Base-by-base conservation (phyloP, 345 rosid genomes). In the Lagerstroemia speciosa region DNA sequence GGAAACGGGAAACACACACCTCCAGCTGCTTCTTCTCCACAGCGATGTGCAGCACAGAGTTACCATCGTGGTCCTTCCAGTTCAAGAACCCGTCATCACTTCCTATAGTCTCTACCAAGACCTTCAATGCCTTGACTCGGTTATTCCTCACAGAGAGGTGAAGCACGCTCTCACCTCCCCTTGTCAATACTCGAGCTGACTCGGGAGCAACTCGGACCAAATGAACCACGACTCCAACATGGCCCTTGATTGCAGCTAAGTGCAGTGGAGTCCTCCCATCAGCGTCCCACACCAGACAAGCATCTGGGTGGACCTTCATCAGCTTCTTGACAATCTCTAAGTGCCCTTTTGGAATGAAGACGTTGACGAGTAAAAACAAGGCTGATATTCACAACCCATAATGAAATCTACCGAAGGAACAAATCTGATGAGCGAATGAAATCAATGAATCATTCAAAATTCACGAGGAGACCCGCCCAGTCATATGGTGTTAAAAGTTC, bases 221-320 rank as follows among this genome's bases (percentile, higher is more conserved):
- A 55, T 71, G 76, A 2, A 11, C 33, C 41, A 74, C 11, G 17
- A 74, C 81, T 7, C 48, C 46, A 2, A 65, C 61, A 33, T 64
- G 70, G 45, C 81, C 81, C 24, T 78, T 74, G 40, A 71, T 52
- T 1, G 78, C 76, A 2, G 66, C 78, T 20, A 74, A 20, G 57
- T 74, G 78, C 6, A 78, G 70, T 14, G 76, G 76, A 32, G 71
- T 74, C 67, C 76, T 74, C 62, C 78, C 81, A 0, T 74, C 73
- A 0, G 22, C 50, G 20, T 78, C 81, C 32, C 64, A 43, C 43
- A 45, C 68, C 19, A 61, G 37, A 20, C 71, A 74, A 27, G 52
- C 63, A 0, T 65, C 78, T 7, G 78, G 76, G 57, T 71, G n/a
- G 2, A 69, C 68, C 15, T 27, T 20, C 30, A 78, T 3, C 62